Conservation (phyloP, 176 grass and related monocot genomes). For the Hsuehochloa calcarea region DNA sequence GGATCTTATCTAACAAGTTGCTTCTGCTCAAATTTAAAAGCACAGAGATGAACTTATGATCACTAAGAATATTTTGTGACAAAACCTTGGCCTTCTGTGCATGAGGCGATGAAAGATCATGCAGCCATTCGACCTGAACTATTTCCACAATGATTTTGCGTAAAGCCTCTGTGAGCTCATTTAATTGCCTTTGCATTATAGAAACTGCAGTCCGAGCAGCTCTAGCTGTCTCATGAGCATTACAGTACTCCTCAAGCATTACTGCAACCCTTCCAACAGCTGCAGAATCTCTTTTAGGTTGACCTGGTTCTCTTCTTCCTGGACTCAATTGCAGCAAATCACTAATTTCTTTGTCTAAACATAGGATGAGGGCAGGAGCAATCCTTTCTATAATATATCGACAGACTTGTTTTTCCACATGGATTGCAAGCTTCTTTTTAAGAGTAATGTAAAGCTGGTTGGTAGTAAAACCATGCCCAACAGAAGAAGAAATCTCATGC, state of each 20-base stretch:
- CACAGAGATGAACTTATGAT: conserved; percentile 65
- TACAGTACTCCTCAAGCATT: conserved; percentile 95
- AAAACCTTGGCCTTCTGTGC: conserved; percentile 55
- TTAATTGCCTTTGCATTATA: conserved; percentile 78
- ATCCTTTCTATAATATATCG: conserved; percentile 68
- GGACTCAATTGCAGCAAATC: conserved; percentile 53
- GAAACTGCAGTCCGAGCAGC: conserved; percentile 72
- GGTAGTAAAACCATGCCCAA: conserved; percentile 67
- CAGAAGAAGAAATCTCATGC: conserved; percentile 85
- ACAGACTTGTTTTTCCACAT: conserved; percentile 69
- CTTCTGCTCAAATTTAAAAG: conserved; percentile 69
- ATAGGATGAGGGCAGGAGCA: conserved; percentile 51
- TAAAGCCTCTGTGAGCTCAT: conserved; percentile 77
- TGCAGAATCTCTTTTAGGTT: conserved; percentile 48
- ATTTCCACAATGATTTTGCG: conserved; percentile 72
- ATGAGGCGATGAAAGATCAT: conserved; percentile 75
- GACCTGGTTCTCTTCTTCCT: conserved; percentile 58
- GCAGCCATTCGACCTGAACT: conserved; percentile 82
- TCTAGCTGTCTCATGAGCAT: conserved; percentile 79
- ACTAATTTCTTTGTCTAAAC: conserved; percentile 71
- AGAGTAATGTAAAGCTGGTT: conserved; percentile 75
- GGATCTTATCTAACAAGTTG: conserved; percentile 83
- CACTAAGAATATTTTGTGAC: conserved; percentile 74
- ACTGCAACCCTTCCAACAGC: conserved; percentile 57
- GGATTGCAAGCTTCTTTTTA: conserved; percentile 73